phyloP scores from a whole-genome alignment of 768 basidiomycete species.

The Fibroporia radiculosa region DNA sequence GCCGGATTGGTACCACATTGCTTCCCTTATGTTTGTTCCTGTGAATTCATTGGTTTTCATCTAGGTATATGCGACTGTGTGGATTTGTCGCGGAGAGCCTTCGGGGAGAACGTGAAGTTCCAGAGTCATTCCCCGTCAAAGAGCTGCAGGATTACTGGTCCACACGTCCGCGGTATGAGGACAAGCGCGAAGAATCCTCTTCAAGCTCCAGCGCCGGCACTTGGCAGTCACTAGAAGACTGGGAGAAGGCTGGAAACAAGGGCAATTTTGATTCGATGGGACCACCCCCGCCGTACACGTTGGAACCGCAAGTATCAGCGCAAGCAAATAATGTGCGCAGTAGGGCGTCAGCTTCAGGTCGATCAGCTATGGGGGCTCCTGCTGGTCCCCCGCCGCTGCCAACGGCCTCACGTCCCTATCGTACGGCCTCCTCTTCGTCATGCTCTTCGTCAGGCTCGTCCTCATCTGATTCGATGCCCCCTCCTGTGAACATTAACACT shows the following conservation, averaged over 20 bases:
- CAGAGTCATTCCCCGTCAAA: slow-evolving; percentile 59
- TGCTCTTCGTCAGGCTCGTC: slow-evolving; percentile 1
- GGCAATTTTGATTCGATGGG: slow-evolving; percentile 36
- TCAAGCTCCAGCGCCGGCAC: slow-evolving; percentile 9
- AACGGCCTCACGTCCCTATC: neutral
- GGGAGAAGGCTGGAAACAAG: slow-evolving; percentile 31
- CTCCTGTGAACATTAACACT: slow-evolving; percentile 8
- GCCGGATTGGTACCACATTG: slow-evolving; percentile 60
- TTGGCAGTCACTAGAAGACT: slow-evolving; percentile 34
- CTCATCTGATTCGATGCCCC: slow-evolving; percentile 1
- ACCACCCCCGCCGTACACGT: slow-evolving; percentile 66
- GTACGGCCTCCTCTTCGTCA: neutral
- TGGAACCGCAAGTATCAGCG: slow-evolving; percentile 34
- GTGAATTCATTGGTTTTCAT: slow-evolving; percentile 3
- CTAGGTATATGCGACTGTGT: slow-evolving; percentile 71
- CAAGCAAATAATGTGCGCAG: neutral
- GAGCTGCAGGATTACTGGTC: slow-evolving; percentile 74
- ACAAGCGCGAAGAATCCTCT: slow-evolving; percentile 4
- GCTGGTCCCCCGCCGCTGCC: neutral
- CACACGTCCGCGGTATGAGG: slow-evolving; percentile 49
- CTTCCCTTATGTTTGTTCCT: neutral
- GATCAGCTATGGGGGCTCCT: neutral
- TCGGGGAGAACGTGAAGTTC: slow-evolving; percentile 53
- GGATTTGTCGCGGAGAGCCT: slow-evolving; percentile 66
- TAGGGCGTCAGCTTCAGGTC: neutral